A percentile compares a stretch with the other conserved stretches of the same genome.
These are phyloP conservation scores for Pestalotiopsis sp. DNA, from an alignment of 2,329 filamentous ascomycete species.

Conservation along the genomic window DNA sequence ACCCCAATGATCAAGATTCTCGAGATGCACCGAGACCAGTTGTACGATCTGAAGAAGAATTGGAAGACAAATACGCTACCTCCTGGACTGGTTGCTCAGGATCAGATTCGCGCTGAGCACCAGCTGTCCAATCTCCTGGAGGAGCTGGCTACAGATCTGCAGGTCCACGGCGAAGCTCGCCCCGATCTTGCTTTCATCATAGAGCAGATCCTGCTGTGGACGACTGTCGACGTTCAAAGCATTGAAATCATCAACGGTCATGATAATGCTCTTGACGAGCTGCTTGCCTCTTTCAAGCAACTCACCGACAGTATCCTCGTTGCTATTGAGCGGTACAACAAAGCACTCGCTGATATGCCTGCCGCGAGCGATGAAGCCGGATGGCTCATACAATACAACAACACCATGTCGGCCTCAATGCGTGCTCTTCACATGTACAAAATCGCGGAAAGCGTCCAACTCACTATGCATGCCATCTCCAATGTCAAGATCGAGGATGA, in stretches of 20 bases:
- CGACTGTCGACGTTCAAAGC: conserved; percentile 38
- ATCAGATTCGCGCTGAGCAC: conserved; percentile 37
- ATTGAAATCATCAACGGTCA: conserved; percentile 10
- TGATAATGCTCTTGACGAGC: conserved; percentile 37
- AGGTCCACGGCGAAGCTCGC: conserved; percentile 38
- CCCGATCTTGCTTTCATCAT: conserved; percentile 68
- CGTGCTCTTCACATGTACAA: conserved; percentile 62
- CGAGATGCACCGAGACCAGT: conserved; percentile 50
- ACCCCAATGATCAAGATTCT: conserved; percentile 47
- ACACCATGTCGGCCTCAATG: conserved; percentile 55
- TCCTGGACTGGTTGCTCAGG: conserved; percentile 47
- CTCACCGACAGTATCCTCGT: conserved; percentile 79
- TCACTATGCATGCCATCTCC: conserved; percentile 26
- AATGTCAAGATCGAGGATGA: conserved; percentile 44
- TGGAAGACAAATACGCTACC: conserved; percentile 53
- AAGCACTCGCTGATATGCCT: conserved; percentile 57
- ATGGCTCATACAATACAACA: conserved; percentile 64
- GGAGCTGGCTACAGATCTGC: conserved; percentile 44
- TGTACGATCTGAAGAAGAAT: conserved; percentile 46
- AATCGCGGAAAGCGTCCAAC: conserved; percentile 47
- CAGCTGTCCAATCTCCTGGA: conserved; percentile 39
- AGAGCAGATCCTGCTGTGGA: conserved; percentile 69
- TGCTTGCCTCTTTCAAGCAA: conserved; percentile 62
- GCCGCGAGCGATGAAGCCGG: conserved; percentile 61
- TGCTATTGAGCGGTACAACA: conserved; percentile 73